Conservation (phyloP, 805 yeast species). For the Blastobotrys attinorum region DNA sequence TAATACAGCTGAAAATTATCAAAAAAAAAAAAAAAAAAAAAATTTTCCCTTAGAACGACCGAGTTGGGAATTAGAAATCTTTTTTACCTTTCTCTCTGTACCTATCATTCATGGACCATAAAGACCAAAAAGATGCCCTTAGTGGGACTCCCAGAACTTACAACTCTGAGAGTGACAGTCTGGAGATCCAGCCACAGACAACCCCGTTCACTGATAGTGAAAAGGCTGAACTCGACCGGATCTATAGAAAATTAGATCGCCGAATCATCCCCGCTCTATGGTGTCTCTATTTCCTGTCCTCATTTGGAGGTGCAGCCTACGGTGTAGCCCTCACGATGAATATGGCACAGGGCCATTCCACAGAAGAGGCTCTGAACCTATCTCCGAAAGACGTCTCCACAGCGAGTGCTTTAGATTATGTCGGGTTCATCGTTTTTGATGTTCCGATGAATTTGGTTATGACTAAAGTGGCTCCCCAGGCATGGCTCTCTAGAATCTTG, state of each 20-base stretch:
- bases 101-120: no score
- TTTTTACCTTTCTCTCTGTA: no score
- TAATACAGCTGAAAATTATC: no score
- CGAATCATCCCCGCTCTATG: conserved; percentile 79
- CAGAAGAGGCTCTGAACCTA: conserved; percentile 43
- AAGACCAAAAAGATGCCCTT: no score
- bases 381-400: conserved; percentile 53
- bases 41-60: no score
- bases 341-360: conserved; percentile 49
- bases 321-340: conserved; percentile 82
- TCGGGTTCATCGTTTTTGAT: conserved; percentile 77
- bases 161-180: no score
- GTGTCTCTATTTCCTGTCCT: conserved; percentile 68
- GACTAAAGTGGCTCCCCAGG: conserved; percentile 79
- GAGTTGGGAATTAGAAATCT: no score
- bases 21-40: no score
- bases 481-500: conserved; percentile 76
- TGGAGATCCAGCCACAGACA: no score
- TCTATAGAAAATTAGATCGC: conserved; percentile 51
- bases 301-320: conserved; percentile 70
- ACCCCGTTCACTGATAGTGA: conserved; percentile 9
- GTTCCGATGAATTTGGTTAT: conserved; percentile 80
- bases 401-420: conserved; percentile 75
- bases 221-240: conserved; percentile 20
- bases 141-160: no score